A percentile compares a stretch with the other conserved stretches of the same genome.
These are phyloP conservation scores for Colletotrichum sp. DNA, from an alignment of 2,329 filamentous ascomycete genomes.

Conservation along the genomic window DNA sequence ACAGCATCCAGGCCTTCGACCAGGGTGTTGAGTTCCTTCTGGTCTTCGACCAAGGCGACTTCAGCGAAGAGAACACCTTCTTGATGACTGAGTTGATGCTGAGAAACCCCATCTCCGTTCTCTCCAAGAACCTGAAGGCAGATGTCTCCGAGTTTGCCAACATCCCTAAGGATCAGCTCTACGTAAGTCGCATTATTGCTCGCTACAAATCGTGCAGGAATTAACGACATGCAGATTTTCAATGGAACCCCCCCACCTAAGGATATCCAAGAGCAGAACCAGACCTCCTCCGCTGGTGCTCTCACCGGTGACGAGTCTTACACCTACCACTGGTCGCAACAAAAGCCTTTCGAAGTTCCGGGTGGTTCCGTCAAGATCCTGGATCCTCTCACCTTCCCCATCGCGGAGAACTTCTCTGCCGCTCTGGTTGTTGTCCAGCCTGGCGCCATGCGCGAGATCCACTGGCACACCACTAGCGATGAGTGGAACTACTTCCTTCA, in stretches of 20 bases:
- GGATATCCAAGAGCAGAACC: constrained; percentile 50
- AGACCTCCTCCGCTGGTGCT: constrained; percentile 48
- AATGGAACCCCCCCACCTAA: constrained; percentile 53
- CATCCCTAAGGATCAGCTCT: constrained; percentile 52
- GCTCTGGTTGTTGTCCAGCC: constrained; percentile 63
- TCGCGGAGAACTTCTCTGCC: constrained; percentile 58
- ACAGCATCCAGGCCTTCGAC: constrained; percentile 59
- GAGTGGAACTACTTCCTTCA: constrained; percentile 67
- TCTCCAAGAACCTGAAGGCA: constrained; percentile 59
- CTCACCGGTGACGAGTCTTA: constrained; percentile 44
- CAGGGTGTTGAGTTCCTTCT: constrained; percentile 63
- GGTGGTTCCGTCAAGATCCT: constrained; percentile 66
- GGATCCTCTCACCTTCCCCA: constrained; percentile 61
- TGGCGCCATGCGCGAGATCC: constrained; percentile 68
- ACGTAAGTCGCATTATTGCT: constrained; percentile 23
- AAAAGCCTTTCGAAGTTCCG: constrained; percentile 53
- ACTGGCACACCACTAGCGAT: constrained; percentile 66
- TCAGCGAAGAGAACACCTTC: constrained; percentile 65
- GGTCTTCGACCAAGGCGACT: constrained; percentile 63
- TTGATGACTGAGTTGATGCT: constrained; percentile 59
- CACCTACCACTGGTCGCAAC: constrained; percentile 57
- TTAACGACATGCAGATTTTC: constrained; percentile 42
- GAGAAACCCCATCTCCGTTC: constrained; percentile 55
- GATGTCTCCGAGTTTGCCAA: constrained; percentile 52
- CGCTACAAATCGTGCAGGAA: fast-evolving